Conservation (phyloP, 1,284 basidiomycete species). For the Bondarzewia mesenterica region DNA sequence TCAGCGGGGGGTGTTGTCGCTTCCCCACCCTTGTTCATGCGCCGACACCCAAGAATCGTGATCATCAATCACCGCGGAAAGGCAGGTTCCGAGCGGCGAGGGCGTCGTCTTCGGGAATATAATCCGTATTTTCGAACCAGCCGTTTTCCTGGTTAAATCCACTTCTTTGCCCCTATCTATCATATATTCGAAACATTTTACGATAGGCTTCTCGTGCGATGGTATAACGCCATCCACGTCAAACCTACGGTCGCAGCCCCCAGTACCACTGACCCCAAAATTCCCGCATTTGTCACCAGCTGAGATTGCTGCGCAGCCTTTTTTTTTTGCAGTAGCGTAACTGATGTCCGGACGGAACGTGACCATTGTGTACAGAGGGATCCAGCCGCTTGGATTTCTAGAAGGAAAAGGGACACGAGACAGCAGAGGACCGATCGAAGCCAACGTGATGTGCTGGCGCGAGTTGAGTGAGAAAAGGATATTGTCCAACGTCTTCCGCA, state of each 20-base stretch:
- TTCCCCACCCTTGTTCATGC: background rate
- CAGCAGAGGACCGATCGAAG: conserved; percentile 17
- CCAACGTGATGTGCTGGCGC: conserved; percentile 28
- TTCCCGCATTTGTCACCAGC: conserved; percentile 36
- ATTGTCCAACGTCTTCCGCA: conserved; percentile 79
- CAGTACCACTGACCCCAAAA: conserved; percentile 36
- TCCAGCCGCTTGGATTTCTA: conserved; percentile 66
- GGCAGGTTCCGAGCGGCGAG: conserved; percentile 6
- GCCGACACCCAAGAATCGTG: conserved; percentile 2
- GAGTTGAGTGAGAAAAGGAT: conserved; percentile 58
- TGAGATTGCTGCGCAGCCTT: conserved; percentile 52
- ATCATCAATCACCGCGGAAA: conserved; percentile 12
- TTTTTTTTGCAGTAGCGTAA: conserved; percentile 68
- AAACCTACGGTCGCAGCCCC: conserved; percentile 35
- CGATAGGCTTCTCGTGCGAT: conserved; percentile 25
- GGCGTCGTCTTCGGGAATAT: conserved; percentile 6
- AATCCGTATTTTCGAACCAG: conserved; percentile 7
- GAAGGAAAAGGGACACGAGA: conserved; percentile 43
- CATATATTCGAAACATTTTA: conserved; percentile 14
- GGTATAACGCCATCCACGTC: conserved; percentile 28
- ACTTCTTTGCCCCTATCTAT: conserved; percentile 10
- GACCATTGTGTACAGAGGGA: conserved; percentile 93
- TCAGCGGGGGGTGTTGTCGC: background rate
- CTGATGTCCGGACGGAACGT: conserved; percentile 93
- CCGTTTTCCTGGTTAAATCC: conserved; percentile 11